phyloP scores from a whole-genome alignment of 192 early-diverging fungal genomes.

The Podila horticola region DNA sequence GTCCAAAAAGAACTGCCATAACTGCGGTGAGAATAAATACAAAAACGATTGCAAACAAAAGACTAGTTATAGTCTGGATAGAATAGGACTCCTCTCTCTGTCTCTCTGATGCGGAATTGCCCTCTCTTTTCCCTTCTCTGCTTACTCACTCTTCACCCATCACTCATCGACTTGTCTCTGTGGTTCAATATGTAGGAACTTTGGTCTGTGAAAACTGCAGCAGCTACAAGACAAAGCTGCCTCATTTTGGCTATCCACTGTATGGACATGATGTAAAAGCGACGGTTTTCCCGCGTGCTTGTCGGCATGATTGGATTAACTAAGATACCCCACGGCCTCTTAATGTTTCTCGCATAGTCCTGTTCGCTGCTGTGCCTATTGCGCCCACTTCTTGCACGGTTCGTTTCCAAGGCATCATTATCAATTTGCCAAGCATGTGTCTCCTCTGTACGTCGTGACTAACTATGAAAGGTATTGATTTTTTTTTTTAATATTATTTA shows the following conservation, averaged over 20 bases:
- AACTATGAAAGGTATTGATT: too few relatives aligned
- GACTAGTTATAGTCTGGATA: too few relatives aligned
- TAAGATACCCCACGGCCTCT: too few relatives aligned
- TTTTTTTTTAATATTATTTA: not conserved
- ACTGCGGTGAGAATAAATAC: too few relatives aligned
- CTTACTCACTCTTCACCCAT: not conserved
- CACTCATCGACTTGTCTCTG: not conserved
- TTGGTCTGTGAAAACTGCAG: constrained; percentile 24
- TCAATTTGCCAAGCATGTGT: not conserved
- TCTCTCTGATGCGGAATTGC: too few relatives aligned
- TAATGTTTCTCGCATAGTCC: constrained; percentile 4
- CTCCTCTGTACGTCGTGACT: too few relatives aligned
- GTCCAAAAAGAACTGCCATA: too few relatives aligned
- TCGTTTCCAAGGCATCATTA: not conserved
- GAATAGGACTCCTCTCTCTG: too few relatives aligned
- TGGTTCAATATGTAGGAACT: constrained; percentile 1
- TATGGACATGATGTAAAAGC: not conserved
- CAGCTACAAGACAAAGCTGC: constrained; percentile 21
- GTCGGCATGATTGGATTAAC: not conserved
- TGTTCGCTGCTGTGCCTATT: constrained; percentile 28
- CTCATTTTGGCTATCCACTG: constrained; percentile 23
- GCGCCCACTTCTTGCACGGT: constrained; percentile 38
- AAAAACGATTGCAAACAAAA: too few relatives aligned
- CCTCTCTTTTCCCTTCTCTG: not conserved
- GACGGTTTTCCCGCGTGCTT: not conserved